Base-by-base conservation (phyloP, 2,329 filamentous ascomycete genomes). In the Xylaria sp. region DNA sequence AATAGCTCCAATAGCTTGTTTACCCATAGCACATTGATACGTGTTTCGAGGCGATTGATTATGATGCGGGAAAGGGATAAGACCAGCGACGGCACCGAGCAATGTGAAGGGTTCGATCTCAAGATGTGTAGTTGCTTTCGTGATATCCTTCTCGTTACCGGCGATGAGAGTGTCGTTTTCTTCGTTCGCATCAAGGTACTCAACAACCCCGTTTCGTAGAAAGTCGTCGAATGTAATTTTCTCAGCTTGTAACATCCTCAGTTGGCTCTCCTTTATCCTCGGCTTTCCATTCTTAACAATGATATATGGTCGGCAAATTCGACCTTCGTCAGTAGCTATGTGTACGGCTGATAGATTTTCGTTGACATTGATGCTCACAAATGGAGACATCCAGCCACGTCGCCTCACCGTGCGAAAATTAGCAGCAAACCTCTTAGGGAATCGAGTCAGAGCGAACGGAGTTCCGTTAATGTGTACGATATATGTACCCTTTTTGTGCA, bases 11-110 rank as follows among this genome's bases (percentile, higher is more conserved):
- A 99, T 98, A 48, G 96, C 96, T 92, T 99, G 96, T 84, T 99
- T 99, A 88, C 96, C 96, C 96, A 99, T 99, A 82, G 96, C 96
- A 83, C 95, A 98, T 86, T 98, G 95, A 78, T 99, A 99, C 0
- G 96, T 99, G 80, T 99, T 99, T 86, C 96, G 89, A 10, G 96
- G 96, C 18, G 97, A 99, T 81, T 99, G 96, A 81, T 99, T 99
- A 85, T 99, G 96, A 80, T 99, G 96, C 9, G 96, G 96, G 78
- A 98, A 99, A 4, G 96, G 96, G 79, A 99, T 99, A 46, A 99
- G 86, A 52, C 96, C 96, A 48, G 96, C 96, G 32, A 99, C 96
- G 56, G 96, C 96, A 32, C 96, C 96, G 15, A 99, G 88, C 59
- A 99, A 91, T 1, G 96, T 99, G 78, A 99, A 99, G 0, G 97